Conservation (phyloP, 2,329 filamentous ascomycete genomes). For the Fusarium longipes region DNA sequence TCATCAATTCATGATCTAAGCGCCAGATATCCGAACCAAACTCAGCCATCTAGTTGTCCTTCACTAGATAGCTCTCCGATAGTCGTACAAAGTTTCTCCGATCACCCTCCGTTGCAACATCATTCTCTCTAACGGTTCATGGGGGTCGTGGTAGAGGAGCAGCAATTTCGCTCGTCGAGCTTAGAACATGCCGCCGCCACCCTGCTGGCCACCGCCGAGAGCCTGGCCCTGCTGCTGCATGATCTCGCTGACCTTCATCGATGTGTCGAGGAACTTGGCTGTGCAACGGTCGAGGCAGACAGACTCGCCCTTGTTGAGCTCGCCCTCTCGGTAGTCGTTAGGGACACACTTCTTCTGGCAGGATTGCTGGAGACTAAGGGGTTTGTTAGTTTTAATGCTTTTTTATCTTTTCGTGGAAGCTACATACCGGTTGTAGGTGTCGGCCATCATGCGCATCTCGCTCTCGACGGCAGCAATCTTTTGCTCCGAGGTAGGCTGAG, state of each 20-base stretch:
- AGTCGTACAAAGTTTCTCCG: slow-evolving; percentile 32
- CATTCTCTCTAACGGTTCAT: slow-evolving; percentile 6
- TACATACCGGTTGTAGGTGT: slow-evolving; percentile 95
- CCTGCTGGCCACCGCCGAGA: slow-evolving; percentile 61
- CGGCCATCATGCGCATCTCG: slow-evolving; percentile 96
- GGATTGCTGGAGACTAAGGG: slow-evolving; percentile 79
- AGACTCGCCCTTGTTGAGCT: slow-evolving; percentile 98
- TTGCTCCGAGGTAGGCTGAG: slow-evolving; percentile 92
- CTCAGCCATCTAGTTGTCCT: slow-evolving; percentile 28
- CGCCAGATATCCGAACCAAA: slow-evolving; percentile 32
- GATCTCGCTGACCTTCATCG: slow-evolving; percentile 96
- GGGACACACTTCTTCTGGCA: slow-evolving; percentile 97
- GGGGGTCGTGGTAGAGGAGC: not conserved
- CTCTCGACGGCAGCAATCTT: slow-evolving; percentile 97
- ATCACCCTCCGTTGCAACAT: not conserved
- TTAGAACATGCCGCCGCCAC: slow-evolving; percentile 50
- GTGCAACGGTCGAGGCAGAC: slow-evolving; percentile 98
- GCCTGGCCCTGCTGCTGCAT: slow-evolving; percentile 88
- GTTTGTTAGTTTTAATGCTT: not conserved
- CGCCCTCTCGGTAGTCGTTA: slow-evolving; percentile 89
- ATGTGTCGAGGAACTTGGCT: slow-evolving; percentile 98
- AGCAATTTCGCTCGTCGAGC: not conserved
- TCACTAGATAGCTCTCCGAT: slow-evolving; percentile 23
- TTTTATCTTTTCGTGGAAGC: not conserved
- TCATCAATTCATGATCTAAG: slow-evolving; percentile 36